Conservation (phyloP, 768 basidiomycete species). For the Lentinula aciculospora region DNA sequence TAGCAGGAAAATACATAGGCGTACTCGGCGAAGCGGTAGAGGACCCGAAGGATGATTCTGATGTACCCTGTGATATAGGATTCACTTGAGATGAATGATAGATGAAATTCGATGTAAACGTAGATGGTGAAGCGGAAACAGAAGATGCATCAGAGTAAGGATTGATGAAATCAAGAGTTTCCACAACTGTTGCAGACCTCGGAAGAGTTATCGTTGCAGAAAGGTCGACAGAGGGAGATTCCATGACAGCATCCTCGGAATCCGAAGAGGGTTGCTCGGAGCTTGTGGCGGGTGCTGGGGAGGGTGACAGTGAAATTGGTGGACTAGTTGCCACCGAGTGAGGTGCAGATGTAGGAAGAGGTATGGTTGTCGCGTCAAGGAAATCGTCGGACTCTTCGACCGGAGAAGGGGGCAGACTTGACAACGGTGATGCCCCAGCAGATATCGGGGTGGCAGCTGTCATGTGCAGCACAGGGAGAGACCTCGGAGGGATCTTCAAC, state of each 20-base stretch:
- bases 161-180: neutral
- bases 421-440: conserved; percentile 11
- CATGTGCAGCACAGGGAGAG: neutral
- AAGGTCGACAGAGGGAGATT: neutral
- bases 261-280: neutral
- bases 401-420: conserved; percentile 8
- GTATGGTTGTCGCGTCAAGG: conserved; percentile 35
- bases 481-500: conserved; percentile 7
- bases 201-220: neutral
- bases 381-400: conserved; percentile 13
- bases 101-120: neutral
- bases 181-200: too few species aligned
- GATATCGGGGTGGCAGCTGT: conserved; percentile 9
- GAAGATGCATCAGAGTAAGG: neutral
- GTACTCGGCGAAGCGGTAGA: neutral
- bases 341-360: conserved; percentile 26
- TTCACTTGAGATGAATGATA: conserved; percentile 9
- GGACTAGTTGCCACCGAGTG: conserved; percentile 27
- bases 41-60: neutral
- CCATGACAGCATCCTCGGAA: conserved; percentile 1
- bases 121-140: neutral
- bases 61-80: neutral
- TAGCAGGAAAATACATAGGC: neutral
- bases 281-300: conserved; percentile 11
- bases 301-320: conserved; percentile 22